phyloP scores from a whole-genome alignment of 345 rosid species.

The Rhodamnia argentea region DNA sequence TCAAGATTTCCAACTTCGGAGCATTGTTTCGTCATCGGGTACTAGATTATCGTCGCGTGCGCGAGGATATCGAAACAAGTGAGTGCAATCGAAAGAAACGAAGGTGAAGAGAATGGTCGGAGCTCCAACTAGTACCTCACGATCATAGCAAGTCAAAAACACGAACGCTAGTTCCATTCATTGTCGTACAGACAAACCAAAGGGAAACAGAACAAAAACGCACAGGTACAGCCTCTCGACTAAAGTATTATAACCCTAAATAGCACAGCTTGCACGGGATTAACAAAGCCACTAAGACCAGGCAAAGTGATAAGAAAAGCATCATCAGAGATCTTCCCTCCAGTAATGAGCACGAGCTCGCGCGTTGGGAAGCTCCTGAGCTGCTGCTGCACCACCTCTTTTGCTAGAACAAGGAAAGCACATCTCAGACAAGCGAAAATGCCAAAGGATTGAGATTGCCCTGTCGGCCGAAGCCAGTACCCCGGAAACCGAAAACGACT shows the following conservation, averaged over 20 bases:
- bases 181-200: not conserved
- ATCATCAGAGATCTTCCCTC: not conserved
- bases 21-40: not conserved
- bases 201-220: not conserved
- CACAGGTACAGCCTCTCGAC: not conserved
- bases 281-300: not conserved
- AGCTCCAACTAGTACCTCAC: not conserved
- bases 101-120: too few relatives aligned
- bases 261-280: not conserved
- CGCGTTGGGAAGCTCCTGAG: not conserved
- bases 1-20: not conserved
- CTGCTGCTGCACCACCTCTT: not conserved
- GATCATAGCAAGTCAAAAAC: not conserved
- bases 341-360: not conserved
- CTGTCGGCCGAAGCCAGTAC: slow-evolving; percentile 1
- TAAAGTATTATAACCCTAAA: not conserved
- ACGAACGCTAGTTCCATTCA: not conserved
- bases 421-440: not conserved
- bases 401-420: not conserved
- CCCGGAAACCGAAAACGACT: not conserved
- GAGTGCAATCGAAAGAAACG: not conserved
- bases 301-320: not conserved
- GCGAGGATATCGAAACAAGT: not conserved
- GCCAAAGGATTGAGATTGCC: slow-evolving; percentile 40
- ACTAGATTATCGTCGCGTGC: not conserved